Base-by-base conservation (phyloP, 2,329 filamentous ascomycete species). In the Coniochaeta hoffmannii region DNA sequence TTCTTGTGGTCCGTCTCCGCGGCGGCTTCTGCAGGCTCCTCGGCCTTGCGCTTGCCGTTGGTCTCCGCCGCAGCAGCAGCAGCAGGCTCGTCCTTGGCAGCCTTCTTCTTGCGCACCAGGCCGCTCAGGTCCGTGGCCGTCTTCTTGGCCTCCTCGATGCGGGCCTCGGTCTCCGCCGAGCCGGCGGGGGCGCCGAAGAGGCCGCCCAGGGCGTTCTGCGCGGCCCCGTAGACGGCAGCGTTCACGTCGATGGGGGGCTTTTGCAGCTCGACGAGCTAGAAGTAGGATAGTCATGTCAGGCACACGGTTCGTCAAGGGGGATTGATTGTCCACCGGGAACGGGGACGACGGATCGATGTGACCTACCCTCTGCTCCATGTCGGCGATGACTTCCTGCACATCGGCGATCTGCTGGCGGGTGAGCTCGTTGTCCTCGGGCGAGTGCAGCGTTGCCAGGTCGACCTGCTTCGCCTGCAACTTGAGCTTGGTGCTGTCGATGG, bases 361-460 rank as follows among this genome's bases (percentile, higher is more conserved):
- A 46, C 81, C 71, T 73, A 88, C 83, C 61, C 88, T 78, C 67
- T 86, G 81, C 72, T 90, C 85, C 82, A 94, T 89, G 61, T 94
- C 89, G 54, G 80, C 79, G 50, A 93, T 79, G 61, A 94, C 83
- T 58, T 91, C 87, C 71, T 88, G 89, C 61, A 89, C 87, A 58
- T 94, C 88, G 54, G 76, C 71, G 58, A 94, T 87, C 57, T 81
- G 77, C 58, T 76, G 76, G 62, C 82, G 76, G 41, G 80, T 80
- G 59, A 82, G 65, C 52, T 88, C 85, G 60, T 85, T 86, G 57
- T 89, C 85, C 64, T 87, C 85, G 30, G 83, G 82, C 55, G 81
- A 80, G 54, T 83, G 81, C 58, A 81, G 76, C 28, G 81, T 81
- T 1, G 80, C 77, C 7, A 91, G 75, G 50, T 85, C 81, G 5